Evolutionary conservation across 2,329 filamentous ascomycete species (phyloP), one percentile per base, ranked within the genome.

Genomic region (Aspergillus novofumigatus): DNA sequence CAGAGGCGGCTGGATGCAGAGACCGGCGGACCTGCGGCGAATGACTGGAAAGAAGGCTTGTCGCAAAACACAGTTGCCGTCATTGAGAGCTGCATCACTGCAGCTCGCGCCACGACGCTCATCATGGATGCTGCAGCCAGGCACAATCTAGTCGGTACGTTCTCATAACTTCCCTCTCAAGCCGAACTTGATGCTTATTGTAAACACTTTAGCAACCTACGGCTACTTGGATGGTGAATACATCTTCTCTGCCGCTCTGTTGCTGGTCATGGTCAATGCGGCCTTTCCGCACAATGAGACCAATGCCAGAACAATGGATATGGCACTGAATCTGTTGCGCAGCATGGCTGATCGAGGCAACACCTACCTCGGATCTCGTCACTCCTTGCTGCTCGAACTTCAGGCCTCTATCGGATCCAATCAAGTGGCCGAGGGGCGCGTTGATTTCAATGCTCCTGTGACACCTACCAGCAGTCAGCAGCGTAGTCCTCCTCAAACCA

Each of bases 201-300:
- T 28, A 38, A 49, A 41, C 49, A 11, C n/a, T n/a, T n/a, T 47
- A 76, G 80, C 81, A 21, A 84, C 81, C 0, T 84, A 82, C 62
- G 82, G 82, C 25, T 84, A 82, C 64, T 81, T 84, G 72, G 82
- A 84, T 57, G 78, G 80, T 17, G 82, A 84, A 58, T 81, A 84
- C 62, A 76, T 78, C 25, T 83, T 84, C 62, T 82, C 79, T 0
- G 80, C 81, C 1, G 77, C 80, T 10, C 76, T 84, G 10, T 74
- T 83, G 2, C 75, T 84, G 4, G 78, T 83, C 25, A 81, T 84
- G 77, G 78, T 81, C 21, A 81, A 81, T 64, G 77, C 78, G 9
- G 77, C 81, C 1, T 83, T 84, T 56, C 81, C 81, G 0, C 65
- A 71, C 28, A 75, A 78, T 52, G 64, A 74, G 6, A 65, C 69